phyloP scores from a whole-genome alignment of 2,329 filamentous ascomycete genomes.

The Clonostachys chloroleuca region DNA sequence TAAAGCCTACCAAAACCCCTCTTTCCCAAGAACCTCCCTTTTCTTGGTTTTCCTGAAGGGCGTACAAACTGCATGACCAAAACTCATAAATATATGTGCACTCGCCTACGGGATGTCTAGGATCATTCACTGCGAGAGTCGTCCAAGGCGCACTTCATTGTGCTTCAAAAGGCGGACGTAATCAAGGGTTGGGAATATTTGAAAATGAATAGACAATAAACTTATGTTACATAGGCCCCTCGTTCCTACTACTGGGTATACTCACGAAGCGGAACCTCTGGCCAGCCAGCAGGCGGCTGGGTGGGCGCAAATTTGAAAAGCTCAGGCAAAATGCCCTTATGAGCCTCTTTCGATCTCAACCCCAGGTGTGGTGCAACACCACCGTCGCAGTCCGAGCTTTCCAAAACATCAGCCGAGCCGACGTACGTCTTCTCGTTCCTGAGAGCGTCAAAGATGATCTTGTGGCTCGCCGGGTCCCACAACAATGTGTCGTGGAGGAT shows the following conservation, averaged over 20 bases:
- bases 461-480: conserved; percentile 2
- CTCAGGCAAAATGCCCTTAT: background rate
- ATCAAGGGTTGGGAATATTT: no score
- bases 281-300: conserved; percentile 1
- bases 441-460: conserved; percentile 1
- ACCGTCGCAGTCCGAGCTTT: background rate
- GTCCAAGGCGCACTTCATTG: no score
- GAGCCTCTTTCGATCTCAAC: background rate
- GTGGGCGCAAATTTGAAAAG: conserved; percentile 1
- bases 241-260: background rate
- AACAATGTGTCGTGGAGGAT: conserved; percentile 1
- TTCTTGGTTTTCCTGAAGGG: no score
- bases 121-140: no score
- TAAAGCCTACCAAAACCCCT: no score
- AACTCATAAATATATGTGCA: no score
- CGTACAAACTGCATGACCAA: no score
- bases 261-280: conserved; percentile 1
- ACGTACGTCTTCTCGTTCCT: background rate
- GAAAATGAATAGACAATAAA: no score
- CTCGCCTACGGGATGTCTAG: no score
- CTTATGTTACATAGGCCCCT: no score
- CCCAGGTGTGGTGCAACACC: background rate
- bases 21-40: no score
- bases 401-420: background rate
- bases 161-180: no score